phyloP scores from a whole-genome alignment of 1,284 basidiomycete species.

The Stereum hirsutum region DNA sequence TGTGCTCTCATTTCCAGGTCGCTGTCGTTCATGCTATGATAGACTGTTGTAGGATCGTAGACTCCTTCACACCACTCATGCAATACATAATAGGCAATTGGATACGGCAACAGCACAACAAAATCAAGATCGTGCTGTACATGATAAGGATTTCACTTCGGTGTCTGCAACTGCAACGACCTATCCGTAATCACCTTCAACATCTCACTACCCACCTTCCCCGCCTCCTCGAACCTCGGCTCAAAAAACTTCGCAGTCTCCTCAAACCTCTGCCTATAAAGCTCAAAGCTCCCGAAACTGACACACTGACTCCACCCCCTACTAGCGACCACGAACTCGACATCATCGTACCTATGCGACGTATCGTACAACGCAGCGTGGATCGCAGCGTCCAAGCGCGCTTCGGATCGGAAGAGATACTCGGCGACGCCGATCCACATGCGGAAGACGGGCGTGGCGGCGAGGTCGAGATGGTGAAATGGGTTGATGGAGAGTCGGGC shows the following conservation, averaged over 20 bases:
- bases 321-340: slow-evolving; percentile 92
- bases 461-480: slow-evolving; percentile 86
- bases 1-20: not conserved
- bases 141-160: no score
- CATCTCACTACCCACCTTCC: slow-evolving; percentile 81
- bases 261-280: slow-evolving; percentile 79
- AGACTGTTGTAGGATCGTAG: no score
- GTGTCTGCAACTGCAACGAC: no score
- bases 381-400: slow-evolving; percentile 62
- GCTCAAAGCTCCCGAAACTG: slow-evolving; percentile 85
- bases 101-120: no score
- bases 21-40: not conserved
- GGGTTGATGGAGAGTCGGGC: slow-evolving; percentile 82
- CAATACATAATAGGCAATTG: no score
- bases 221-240: slow-evolving; percentile 81
- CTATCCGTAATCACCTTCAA: slow-evolving; percentile 79
- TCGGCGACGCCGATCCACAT: slow-evolving; percentile 98
- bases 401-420: slow-evolving; percentile 75
- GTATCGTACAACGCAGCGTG: slow-evolving; percentile 72
- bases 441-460: slow-evolving; percentile 93
- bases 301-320: slow-evolving; percentile 97
- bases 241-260: slow-evolving; percentile 83
- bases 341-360: slow-evolving; percentile 83
- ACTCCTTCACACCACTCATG: no score
- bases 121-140: no score